Evolutionary conservation across 1,139 yeast genomes (phyloP), one percentile per base, ranked within the genome.

Genomic region (Saccharomyces hybrid): DNA sequence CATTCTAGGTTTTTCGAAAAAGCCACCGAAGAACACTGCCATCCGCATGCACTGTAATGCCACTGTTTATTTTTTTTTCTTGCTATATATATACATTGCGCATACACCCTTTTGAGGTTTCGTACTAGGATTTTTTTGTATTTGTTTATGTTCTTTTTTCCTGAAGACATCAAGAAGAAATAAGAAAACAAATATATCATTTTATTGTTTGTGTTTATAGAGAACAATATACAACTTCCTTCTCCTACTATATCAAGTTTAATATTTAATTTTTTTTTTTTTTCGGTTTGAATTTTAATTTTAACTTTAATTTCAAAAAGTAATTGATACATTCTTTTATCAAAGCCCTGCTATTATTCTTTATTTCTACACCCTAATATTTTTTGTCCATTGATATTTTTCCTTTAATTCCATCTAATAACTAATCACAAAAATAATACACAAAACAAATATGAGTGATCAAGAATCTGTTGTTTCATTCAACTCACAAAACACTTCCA

Each of bases 401-500:
- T 9, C 28, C 8, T 34, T 29, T 34, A 29, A 48, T 31, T 25
- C 27, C 31, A 16, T 27, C 47, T 27, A 46, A 46, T 27, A 46
- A 27, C 16, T 46, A 46, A 46, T 46, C 14, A 25, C 27, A 26
- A n/a, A 47, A 25, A 31, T 23, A 53, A n/a, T n/a, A 14, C 13
- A 23, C 26, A 25, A 29, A 32, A 29, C 11, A 14, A 47, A 42
- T 13, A 55, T 55, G 59, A 56, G 59, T 48, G 61, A 60, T 49
- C 34, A 56, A 48, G 60, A 58, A 49, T 64, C 67, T 13, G 60
- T 61, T 16, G 58, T 54, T 52, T 63, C 67, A 13, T 62, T 57
- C 44, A 57, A 61, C 47, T 64, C 71, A 14, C 63, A 66, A 32
- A 60, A 62, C n/a, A 62, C 63, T 27, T 59, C 62, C 8, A 58